These are phyloP conservation scores for Ganoderma lucidum DNA, from an alignment of 1,284 basidiomycete species.

Conservation along the genomic window DNA sequence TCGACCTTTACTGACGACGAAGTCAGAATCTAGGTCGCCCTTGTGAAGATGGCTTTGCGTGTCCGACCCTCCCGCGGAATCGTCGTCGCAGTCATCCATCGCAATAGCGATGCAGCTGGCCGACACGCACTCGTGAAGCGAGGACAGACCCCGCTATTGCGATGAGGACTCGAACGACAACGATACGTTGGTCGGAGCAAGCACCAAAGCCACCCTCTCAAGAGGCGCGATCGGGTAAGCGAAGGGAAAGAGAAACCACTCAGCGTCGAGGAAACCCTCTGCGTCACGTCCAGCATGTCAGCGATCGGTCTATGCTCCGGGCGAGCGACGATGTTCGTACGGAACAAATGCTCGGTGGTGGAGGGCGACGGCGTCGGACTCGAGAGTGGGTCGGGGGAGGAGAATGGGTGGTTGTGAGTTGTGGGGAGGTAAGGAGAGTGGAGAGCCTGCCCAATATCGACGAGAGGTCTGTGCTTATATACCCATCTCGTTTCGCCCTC, in stretches of 20 bases:
- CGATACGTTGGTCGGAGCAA: constrained; percentile 46
- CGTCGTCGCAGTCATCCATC: constrained; percentile 78
- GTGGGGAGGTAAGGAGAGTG: constrained; percentile 2
- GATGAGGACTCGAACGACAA: constrained; percentile 45
- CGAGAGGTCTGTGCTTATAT: constrained; percentile 7
- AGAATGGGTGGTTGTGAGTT: not conserved
- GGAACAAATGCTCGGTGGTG: not conserved
- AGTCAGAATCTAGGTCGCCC: not conserved
- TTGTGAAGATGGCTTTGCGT: constrained; percentile 21
- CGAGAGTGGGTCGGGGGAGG: not conserved
- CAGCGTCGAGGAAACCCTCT: not conserved
- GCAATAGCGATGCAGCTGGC: constrained; percentile 57
- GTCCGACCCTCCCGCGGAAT: constrained; percentile 37
- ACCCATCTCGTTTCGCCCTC: constrained; percentile 1
- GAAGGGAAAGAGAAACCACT: constrained; percentile 5
- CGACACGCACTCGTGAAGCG: constrained; percentile 40
- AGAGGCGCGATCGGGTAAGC: no score
- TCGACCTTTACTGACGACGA: not conserved
- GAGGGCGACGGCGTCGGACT: not conserved
- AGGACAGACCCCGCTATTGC: constrained; percentile 43
- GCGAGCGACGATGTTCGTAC: not conserved
- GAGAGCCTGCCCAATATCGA: not conserved
- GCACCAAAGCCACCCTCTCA: constrained; percentile 14
- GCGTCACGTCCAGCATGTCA: not conserved
- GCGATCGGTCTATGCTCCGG: not conserved